Conservation (phyloP, 2,329 filamentous ascomycete species). For the Colletotrichum plurivorum region DNA sequence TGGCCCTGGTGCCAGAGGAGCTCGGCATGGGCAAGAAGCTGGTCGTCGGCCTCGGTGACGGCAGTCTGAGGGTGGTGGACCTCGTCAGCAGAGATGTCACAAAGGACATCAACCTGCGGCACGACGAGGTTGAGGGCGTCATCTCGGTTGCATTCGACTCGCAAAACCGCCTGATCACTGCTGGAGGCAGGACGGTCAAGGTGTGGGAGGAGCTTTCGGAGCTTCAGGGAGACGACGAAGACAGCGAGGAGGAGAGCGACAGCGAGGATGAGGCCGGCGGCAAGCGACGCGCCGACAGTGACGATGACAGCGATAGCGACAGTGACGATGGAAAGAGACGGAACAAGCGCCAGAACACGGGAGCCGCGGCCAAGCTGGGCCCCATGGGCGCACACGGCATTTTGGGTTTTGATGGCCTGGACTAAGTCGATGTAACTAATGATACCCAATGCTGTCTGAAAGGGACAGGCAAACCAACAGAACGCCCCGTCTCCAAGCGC, state of each 20-base stretch:
- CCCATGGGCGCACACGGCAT: slow-evolving; percentile 67
- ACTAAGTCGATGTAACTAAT: slow-evolving; percentile 48
- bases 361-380: slow-evolving; percentile 59
- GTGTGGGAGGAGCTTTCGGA: slow-evolving; percentile 89
- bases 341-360: slow-evolving; percentile 60
- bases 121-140: slow-evolving; percentile 91
- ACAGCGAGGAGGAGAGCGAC: slow-evolving; percentile 60
- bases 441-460: slow-evolving; percentile 36
- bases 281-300: slow-evolving; percentile 63
- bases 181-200: slow-evolving; percentile 88
- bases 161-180: slow-evolving; percentile 88
- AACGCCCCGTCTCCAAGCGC: slow-evolving; percentile 2
- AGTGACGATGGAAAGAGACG: slow-evolving; percentile 62
- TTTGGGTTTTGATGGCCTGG: slow-evolving; percentile 64
- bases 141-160: slow-evolving; percentile 87
- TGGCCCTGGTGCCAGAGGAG: slow-evolving; percentile 79
- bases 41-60: slow-evolving; percentile 86
- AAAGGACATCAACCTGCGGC: slow-evolving; percentile 70
- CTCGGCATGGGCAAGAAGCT: slow-evolving; percentile 81
- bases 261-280: slow-evolving; percentile 58
- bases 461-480: slow-evolving; percentile 25
- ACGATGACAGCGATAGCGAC: slow-evolving; percentile 61
- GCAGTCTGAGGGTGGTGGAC: slow-evolving; percentile 82
- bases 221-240: slow-evolving; percentile 65
- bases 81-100: slow-evolving; percentile 81